These are phyloP conservation scores for Fusarium sp. DNA, from an alignment of 2,329 filamentous ascomycete genomes.

Conservation along the genomic window DNA sequence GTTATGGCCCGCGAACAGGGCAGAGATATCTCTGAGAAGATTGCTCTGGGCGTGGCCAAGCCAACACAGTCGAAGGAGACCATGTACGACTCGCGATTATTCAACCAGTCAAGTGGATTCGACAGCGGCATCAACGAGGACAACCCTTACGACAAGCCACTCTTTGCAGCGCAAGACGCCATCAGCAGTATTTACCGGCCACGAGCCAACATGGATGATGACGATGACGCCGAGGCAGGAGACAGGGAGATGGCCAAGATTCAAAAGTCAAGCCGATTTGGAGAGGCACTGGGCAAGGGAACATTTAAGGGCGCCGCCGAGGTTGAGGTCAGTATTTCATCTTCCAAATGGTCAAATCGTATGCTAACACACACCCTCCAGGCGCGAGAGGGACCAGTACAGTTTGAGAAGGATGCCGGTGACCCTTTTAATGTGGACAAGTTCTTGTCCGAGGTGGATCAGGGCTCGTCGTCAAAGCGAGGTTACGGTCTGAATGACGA, in stretches of 20 bases:
- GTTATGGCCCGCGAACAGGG: constrained; percentile 96
- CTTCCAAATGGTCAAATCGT: background rate
- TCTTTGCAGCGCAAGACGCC: constrained; percentile 95
- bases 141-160: constrained; percentile 95
- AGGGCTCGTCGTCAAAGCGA: constrained; percentile 74
- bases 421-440: constrained; percentile 96
- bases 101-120: constrained; percentile 94
- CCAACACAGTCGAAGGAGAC: constrained; percentile 91
- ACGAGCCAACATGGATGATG: constrained; percentile 77
- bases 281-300: constrained; percentile 86
- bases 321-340: constrained; percentile 72
- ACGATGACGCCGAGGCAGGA: constrained; percentile 82
- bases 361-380: constrained; percentile 53
- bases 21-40: constrained; percentile 96
- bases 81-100: constrained; percentile 97
- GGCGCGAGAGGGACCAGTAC: constrained; percentile 89
- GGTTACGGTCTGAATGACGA: constrained; percentile 81
- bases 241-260: constrained; percentile 90
- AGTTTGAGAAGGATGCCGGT: constrained; percentile 88
- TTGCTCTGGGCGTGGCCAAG: constrained; percentile 93
- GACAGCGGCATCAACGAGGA: constrained; percentile 96
- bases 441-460: constrained; percentile 85
- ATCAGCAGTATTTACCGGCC: constrained; percentile 95
- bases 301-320: constrained; percentile 91
- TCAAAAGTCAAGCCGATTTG: constrained; percentile 84